Percentiles rank a stretch among this genome's conserved stretches.
Conservation (phyloP, 2,329 filamentous ascomycete species). For the Neonectria sp. region DNA sequence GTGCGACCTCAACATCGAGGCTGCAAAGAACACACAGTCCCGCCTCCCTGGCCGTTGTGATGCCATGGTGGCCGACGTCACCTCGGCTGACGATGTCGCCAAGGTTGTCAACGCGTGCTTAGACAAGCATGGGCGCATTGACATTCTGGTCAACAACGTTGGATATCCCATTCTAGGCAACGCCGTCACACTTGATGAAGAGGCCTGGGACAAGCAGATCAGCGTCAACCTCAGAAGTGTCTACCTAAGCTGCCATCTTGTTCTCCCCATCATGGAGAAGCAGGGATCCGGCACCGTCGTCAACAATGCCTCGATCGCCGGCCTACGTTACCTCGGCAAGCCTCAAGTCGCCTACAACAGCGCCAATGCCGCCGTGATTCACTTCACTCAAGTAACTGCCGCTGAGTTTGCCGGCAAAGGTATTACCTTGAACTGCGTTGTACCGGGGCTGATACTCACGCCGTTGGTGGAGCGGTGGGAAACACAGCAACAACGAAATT, state of each 20-base stretch:
- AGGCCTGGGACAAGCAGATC: constrained; percentile 18
- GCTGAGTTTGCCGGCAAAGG: constrained; percentile 61
- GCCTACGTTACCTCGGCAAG: constrained; percentile 58
- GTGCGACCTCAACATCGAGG: constrained; percentile 5
- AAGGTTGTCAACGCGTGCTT: constrained; percentile 11
- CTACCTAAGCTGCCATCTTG: constrained; percentile 26
- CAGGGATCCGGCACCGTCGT: constrained; percentile 20
- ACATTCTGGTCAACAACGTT: constrained; percentile 23
- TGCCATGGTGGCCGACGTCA: constrained; percentile 7
- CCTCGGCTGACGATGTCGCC: neutral
- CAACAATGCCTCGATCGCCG: constrained; percentile 16
- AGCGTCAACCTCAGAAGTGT: constrained; percentile 32
- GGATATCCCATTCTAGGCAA: neutral
- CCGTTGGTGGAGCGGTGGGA: constrained; percentile 6
- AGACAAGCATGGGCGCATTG: constrained; percentile 21
- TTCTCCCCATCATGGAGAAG: constrained; percentile 31
- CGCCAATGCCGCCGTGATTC: constrained; percentile 62
- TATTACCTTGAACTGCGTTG: constrained; percentile 64
- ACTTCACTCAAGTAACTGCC: constrained; percentile 60
- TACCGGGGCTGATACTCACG: constrained; percentile 21
- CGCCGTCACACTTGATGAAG: neutral
- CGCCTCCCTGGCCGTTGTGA: neutral
- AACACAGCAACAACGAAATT: constrained; percentile 36
- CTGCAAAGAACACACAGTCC: neutral
- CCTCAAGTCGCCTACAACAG: constrained; percentile 65